Percentiles rank a stretch among this genome's conserved stretches.
These are phyloP conservation scores for Colletotrichum abscissum DNA, from an alignment of 2,329 filamentous ascomycete species.

Conservation along the genomic window DNA sequence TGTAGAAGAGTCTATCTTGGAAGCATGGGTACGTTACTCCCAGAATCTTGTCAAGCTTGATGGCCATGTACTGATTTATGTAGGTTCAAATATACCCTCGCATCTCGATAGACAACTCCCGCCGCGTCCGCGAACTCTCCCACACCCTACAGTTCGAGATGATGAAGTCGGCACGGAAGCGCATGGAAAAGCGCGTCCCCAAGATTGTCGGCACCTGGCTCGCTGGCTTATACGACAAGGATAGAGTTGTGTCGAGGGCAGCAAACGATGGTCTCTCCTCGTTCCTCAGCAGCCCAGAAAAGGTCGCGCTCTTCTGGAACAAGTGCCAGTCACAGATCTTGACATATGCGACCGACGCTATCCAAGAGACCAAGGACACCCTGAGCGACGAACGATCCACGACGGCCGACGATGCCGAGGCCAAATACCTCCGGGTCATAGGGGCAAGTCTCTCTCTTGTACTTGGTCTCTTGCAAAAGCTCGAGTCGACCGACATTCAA, in stretches of 20 bases:
- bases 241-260: constrained; percentile 79
- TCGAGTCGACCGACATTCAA: constrained; percentile 63
- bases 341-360: constrained; percentile 82
- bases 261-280: constrained; percentile 80
- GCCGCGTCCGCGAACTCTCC: constrained; percentile 87
- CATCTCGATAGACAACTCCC: constrained; percentile 88
- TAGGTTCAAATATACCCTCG: constrained; percentile 89
- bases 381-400: constrained; percentile 91
- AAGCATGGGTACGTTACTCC: constrained; percentile 79
- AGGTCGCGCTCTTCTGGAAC: constrained; percentile 80
- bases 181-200: constrained; percentile 83
- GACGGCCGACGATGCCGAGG: constrained; percentile 83
- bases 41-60: constrained; percentile 40
- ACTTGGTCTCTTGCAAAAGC: constrained; percentile 61
- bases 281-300: constrained; percentile 85
- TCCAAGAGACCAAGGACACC: constrained; percentile 82
- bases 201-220: constrained; percentile 90
- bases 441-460: constrained; percentile 67
- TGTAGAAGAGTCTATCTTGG: constrained; percentile 83
- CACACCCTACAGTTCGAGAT: constrained; percentile 78
- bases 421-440: constrained; percentile 85
- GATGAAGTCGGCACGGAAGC: constrained; percentile 76
- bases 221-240: constrained; percentile 87
- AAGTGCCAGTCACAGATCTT: constrained; percentile 85
- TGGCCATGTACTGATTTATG: constrained; percentile 50